phyloP scores from a whole-genome alignment of 1,284 basidiomycete species.

The Ceratobasidium sp. region DNA sequence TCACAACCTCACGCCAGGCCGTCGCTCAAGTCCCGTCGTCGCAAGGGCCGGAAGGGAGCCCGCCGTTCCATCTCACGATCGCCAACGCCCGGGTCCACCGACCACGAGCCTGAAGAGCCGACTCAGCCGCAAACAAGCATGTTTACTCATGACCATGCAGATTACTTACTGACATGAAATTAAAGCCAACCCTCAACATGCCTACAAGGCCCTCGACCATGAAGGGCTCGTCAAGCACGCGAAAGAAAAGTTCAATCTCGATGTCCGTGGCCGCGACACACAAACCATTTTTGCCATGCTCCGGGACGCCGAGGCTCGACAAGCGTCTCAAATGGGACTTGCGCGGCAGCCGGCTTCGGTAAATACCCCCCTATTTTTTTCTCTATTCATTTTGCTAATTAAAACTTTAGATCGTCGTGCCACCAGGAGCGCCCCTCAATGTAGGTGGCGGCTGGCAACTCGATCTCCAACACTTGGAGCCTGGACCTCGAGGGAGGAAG shows the following conservation, averaged over 20 bases:
- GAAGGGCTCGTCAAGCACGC: conserved; percentile 15
- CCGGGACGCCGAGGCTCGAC: conserved; percentile 1
- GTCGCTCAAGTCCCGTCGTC: background rate
- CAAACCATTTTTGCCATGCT: conserved; percentile 6
- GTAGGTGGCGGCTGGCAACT: conserved; percentile 35
- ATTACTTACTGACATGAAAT: background rate
- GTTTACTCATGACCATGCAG: background rate
- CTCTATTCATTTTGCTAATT: background rate
- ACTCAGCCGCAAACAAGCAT: background rate
- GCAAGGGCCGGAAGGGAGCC: background rate
- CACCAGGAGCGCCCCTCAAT: background rate
- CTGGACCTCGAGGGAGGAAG: background rate
- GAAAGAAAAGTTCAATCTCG: conserved; percentile 10
- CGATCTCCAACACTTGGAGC: background rate
- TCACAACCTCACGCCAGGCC: background rate
- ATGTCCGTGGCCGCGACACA: background rate
- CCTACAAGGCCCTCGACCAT: conserved; percentile 18
- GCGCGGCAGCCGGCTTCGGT: conserved; percentile 13
- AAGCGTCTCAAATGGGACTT: conserved; percentile 23
- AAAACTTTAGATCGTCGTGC: background rate
- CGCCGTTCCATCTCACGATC: background rate
- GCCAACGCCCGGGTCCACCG: background rate
- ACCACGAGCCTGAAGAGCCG: background rate
- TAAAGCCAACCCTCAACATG: background rate
- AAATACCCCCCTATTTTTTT: background rate